Conservation (phyloP, 768 basidiomycete genomes). For the Amanita rimosa region DNA sequence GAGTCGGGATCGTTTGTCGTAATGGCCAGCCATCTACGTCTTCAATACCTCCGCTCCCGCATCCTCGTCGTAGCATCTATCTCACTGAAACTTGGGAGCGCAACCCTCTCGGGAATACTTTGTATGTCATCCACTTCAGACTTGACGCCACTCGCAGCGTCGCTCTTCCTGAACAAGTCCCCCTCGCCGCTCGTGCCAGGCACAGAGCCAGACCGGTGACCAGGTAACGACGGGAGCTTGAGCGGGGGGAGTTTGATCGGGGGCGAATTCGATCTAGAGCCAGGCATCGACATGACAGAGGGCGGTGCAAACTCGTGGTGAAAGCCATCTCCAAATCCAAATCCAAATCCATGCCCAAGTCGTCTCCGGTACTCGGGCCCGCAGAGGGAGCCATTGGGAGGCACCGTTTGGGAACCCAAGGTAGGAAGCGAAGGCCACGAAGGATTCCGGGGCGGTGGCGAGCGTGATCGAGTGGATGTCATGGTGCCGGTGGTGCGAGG, state of each 20-base stretch:
- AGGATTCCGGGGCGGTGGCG: conserved; percentile 23
- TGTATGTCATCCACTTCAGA: not conserved
- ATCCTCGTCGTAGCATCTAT: conserved; percentile 44
- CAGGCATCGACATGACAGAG: conserved; percentile 32
- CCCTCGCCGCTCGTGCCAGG: conserved; percentile 1
- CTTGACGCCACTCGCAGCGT: not conserved
- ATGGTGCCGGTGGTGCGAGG: not conserved
- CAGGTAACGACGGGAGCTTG: conserved; percentile 24
- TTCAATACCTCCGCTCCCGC: conserved; percentile 11
- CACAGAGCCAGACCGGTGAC: conserved; percentile 2
- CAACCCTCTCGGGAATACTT: conserved; percentile 24
- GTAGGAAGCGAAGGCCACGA: conserved; percentile 20
- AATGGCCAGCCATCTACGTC: not conserved
- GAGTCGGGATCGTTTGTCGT: not conserved
- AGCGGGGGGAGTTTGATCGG: conserved; percentile 66
- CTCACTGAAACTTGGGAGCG: conserved; percentile 52
- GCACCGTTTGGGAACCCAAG: conserved; percentile 11
- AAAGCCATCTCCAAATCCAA: conserved; percentile 7
- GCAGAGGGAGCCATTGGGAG: conserved; percentile 10
- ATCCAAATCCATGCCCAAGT: conserved; percentile 8
- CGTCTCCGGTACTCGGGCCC: conserved; percentile 3
- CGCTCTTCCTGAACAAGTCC: not conserved
- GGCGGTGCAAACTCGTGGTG: conserved; percentile 1
- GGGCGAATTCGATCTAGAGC: conserved; percentile 54
- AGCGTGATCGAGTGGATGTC: not conserved